phyloP scores from a whole-genome alignment of 2,329 filamentous ascomycete genomes.

The Calonectria pteridis region DNA sequence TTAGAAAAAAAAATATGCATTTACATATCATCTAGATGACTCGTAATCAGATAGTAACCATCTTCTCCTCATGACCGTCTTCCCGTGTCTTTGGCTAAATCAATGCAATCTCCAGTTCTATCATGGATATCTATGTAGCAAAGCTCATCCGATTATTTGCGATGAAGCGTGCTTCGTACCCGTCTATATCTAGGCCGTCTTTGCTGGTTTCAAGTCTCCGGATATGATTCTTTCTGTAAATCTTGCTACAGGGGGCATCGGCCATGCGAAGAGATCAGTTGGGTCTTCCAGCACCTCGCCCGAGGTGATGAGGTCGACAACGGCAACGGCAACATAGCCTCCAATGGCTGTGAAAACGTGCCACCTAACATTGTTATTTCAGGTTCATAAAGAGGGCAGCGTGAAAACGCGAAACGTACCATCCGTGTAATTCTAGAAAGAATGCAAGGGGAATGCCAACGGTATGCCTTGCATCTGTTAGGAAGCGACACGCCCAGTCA shows the following conservation, averaged over 20 bases:
- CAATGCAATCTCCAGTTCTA: neutral
- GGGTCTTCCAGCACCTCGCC: slow-evolving; percentile 48
- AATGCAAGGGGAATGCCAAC: slow-evolving; percentile 54
- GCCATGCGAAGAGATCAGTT: slow-evolving; percentile 50
- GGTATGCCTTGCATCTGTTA: slow-evolving; percentile 44
- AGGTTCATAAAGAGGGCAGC: neutral
- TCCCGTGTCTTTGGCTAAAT: neutral
- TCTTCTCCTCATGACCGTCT: neutral
- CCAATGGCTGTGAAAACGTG: slow-evolving; percentile 57
- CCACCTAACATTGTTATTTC: slow-evolving; percentile 49
- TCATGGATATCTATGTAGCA: neutral
- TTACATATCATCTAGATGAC: neutral
- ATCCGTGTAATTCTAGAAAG: slow-evolving; percentile 56
- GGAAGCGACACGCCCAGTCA: slow-evolving; percentile 47
- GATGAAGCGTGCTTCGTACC: neutral
- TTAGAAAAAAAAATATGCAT: neutral
- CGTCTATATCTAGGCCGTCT: neutral
- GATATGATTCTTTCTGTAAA: slow-evolving; percentile 31
- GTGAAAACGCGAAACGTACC: slow-evolving; percentile 45
- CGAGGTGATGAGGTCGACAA: slow-evolving; percentile 53
- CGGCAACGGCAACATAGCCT: slow-evolving; percentile 53
- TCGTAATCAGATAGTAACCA: neutral
- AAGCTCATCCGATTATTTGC: no score
- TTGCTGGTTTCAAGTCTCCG: neutral
- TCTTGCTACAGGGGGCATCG: slow-evolving; percentile 41